These are phyloP conservation scores for Chenopodium suecicum DNA, from an alignment of 148 eudicot species.

Conservation along the genomic window DNA sequence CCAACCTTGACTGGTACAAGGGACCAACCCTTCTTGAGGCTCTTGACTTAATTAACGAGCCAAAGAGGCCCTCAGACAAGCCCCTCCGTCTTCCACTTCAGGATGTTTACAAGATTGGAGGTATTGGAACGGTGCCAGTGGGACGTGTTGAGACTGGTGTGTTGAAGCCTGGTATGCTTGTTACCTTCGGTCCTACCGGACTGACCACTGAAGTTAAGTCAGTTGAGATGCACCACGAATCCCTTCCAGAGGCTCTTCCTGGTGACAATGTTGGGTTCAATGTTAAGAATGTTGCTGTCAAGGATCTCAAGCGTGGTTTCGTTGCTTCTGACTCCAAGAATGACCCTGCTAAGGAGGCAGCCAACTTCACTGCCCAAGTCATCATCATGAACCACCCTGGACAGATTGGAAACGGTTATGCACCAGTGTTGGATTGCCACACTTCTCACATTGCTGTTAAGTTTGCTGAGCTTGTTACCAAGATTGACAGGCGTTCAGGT, in stretches of 20 bases:
- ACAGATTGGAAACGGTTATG: conserved; percentile 46
- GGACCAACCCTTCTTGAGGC: conserved; percentile 50
- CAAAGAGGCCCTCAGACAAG: conserved; percentile 52
- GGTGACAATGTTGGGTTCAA: conserved; percentile 53
- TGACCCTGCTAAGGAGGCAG: conserved; percentile 50
- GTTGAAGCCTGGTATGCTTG: conserved; percentile 43
- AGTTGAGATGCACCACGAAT: conserved; percentile 52
- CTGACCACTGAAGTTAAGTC: conserved; percentile 49
- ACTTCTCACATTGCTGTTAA: conserved; percentile 54
- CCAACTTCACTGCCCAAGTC: conserved; percentile 48
- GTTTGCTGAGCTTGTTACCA: conserved; percentile 45
- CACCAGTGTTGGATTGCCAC: conserved; percentile 50
- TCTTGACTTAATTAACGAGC: conserved; percentile 37
- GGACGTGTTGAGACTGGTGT: conserved; percentile 48
- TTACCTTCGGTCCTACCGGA: conserved; percentile 44
- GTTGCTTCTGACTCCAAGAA: conserved; percentile 52
- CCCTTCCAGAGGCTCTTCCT: conserved; percentile 44
- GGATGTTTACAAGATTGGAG: conserved; percentile 55
- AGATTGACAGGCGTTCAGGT: conserved; percentile 50
- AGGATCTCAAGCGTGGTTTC: conserved; percentile 53
- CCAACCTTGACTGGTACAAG: conserved; percentile 56
- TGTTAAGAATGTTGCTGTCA: conserved; percentile 44
- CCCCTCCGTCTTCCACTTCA: conserved; percentile 53
- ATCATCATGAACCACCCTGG: conserved; percentile 59
- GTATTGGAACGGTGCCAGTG: conserved; percentile 49